Conservation (phyloP, 2,329 filamentous ascomycete genomes). For the Aspergillus sp. region DNA sequence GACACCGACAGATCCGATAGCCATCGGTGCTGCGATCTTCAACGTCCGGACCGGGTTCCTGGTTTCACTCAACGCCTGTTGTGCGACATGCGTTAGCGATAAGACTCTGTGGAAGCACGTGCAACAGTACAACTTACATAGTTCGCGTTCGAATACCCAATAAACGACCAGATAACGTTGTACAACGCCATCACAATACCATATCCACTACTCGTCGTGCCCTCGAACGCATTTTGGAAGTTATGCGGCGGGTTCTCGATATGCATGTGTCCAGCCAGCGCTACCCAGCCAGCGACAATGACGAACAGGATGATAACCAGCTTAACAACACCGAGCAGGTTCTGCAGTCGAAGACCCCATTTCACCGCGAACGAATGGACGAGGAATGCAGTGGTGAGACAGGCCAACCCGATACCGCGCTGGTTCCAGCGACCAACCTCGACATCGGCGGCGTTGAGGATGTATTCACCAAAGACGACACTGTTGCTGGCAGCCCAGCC, state of each 20-base stretch:
- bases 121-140: conserved; percentile 39
- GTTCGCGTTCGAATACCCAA: conserved; percentile 57
- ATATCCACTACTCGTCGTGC: conserved; percentile 30
- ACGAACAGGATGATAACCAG: conserved; percentile 45
- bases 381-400: conserved; percentile 43
- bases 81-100: conserved; percentile 12
- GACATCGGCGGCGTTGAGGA: conserved; percentile 41
- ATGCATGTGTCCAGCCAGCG: conserved; percentile 33
- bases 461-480: conserved; percentile 48
- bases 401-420: conserved; percentile 42
- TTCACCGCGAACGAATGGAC: conserved; percentile 44
- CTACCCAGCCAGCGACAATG: conserved; percentile 38
- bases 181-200: conserved; percentile 55
- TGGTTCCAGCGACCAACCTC: conserved; percentile 45
- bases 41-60: conserved; percentile 53
- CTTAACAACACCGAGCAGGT: conserved; percentile 45
- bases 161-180: conserved; percentile 56
- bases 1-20: conserved; percentile 48
- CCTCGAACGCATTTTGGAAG: conserved; percentile 34
- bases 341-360: conserved; percentile 44
- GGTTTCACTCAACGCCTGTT: conserved; percentile 47
- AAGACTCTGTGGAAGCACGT: not conserved
- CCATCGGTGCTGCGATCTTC: conserved; percentile 50
- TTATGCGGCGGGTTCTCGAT: conserved; percentile 29
- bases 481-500: conserved; percentile 49